Percentiles rank a stretch among this genome's conserved stretches.
Evolutionary conservation across 345 rosid species (phyloP).

Genomic region (Eucalyptus erythrocorys): DNA sequence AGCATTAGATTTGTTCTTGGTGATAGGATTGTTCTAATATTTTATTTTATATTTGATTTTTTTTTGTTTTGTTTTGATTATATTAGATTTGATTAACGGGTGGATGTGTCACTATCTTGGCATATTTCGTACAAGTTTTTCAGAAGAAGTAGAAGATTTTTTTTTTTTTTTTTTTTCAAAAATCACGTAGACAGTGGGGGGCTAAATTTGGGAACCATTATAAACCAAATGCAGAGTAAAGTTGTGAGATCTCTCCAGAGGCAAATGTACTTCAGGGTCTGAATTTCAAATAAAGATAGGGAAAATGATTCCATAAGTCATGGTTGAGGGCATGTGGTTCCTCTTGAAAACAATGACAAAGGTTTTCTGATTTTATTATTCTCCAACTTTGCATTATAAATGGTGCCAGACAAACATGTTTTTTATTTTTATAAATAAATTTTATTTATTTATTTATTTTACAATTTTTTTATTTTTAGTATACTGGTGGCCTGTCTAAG

Average conservation of each 20-base stretch:
- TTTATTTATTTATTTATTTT: too few species aligned
- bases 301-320: neutral
- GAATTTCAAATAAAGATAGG: neutral
- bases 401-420: neutral
- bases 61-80: too few species aligned
- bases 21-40: neutral
- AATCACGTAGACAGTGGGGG: neutral
- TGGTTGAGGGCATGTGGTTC: neutral
- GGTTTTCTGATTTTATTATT: neutral
- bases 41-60: neutral
- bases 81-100: neutral
- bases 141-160: neutral
- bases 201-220: neutral
- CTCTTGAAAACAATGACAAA: neutral
- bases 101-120: neutral
- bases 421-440: neutral
- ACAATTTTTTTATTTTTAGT: neutral
- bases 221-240: neutral
- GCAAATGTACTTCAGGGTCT: neutral
- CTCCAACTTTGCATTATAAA: neutral
- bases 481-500: neutral
- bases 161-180: neutral
- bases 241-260: neutral
- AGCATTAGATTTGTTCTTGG: neutral
- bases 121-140: neutral